Base-by-base conservation (phyloP, 2,329 filamentous ascomycete species). In the Fusarium buxicola region DNA sequence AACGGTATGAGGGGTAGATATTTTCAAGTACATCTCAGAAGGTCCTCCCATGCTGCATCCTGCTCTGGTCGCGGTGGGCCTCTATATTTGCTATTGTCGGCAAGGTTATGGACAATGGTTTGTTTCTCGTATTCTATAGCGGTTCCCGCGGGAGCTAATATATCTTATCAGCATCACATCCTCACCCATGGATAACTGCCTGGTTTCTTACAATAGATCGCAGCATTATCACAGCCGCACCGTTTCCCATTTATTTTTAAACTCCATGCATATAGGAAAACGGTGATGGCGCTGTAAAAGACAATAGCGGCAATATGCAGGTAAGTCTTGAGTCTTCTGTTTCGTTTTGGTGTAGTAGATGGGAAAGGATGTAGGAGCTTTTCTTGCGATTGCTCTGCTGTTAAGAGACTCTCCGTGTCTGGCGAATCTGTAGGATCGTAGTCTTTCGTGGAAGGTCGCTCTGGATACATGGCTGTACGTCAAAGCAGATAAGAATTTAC, bases 11-110 rank as follows among this genome's bases (percentile, higher is more conserved):
- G 16, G 16, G 13, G 9, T 11, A 3, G 16, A 10, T 4, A 24
- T n/a, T 18, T 18, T 11, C 11, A 15, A 9, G 13, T 39, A 53
- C 50, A 53, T 21, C 13, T 34, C 9, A 53, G 11, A 12, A 53
- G 50, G 4, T 18, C 34, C 11, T 53, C 50, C 50, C 50, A 53
- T 46, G 50, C 50, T 7, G 18, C 18, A 27, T 53, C 50, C 21
- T 53, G 50, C 34, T 53, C 50, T 34, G 50, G 50, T 32, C 50
- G 40, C 21, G 50, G 50, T 3, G 50, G 40, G 2, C 50, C 50
- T 39, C 50, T 25, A 6, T 34, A 53, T 32, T 27, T 53, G 5
- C 50, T 34, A 21, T 53, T 46, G n/a, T 53, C 50, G 34, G 41
- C 34, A 18, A 53, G 50, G 8, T 46, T 53, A 5, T 53, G 50